Base-by-base conservation (phyloP, 2,329 filamentous ascomycete genomes). In the Pseudogymnoascus sp. region DNA sequence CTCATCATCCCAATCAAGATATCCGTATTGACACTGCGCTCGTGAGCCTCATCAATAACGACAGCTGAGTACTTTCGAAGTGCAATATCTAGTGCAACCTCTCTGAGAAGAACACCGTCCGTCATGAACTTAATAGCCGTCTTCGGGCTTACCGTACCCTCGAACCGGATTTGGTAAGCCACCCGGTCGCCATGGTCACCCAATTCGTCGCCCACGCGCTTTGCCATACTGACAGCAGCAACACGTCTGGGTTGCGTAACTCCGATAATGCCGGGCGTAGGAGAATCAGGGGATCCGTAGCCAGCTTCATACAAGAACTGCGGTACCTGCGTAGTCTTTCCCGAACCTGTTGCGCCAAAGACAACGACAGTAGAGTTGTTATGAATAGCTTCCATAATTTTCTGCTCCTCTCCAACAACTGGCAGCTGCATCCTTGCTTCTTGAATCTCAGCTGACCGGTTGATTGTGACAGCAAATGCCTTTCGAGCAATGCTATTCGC, bases 51-150 rank as follows among this genome's bases (percentile, higher is more conserved):
- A 70, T 99, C 94, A 64, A 99, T 93, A 58, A 99, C 84, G 60
- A 99, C 89, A 12, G 89, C 89, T 0, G 93, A 97, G 74, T 99
- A 99, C 69, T 95, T 95, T 59, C 82, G 85, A 48, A 99, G 77
- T 0, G 90, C 82, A 70, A 97, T 91, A 72, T 99, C 94, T 66
- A 94, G 87, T 0, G 90, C 87, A 61, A 97, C 88, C 74, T 99
- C 94, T 62, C 94, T 87, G 8, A 99, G 82, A 64, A 99, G 79
- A 29, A 99, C 92, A 81, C 94, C 94, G 74, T 99, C 94, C 0
- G 94, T 99, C 92, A 99, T 97, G 76, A 97, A 99, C 73, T 99
- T 99, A 73, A 99, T 85, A 5, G 90, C 89, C 0, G 94, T 99
- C 60, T 91, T 87, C 29, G 86, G 79, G 58, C 86, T 85, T 1